Conservation (phyloP, 73 alveolate species). For the Paramecium tetraurelia region DNA sequence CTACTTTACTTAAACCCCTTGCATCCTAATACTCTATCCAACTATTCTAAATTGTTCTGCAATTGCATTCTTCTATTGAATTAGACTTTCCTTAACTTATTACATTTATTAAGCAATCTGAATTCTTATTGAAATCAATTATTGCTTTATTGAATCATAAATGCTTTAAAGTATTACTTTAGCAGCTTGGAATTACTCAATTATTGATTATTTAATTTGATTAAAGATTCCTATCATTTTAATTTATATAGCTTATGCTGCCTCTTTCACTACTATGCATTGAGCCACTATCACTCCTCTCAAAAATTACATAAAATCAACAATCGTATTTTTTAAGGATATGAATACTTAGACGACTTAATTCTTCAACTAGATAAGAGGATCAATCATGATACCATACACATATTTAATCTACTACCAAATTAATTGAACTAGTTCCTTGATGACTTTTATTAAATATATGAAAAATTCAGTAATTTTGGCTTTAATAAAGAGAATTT, state of each 20-base stretch:
- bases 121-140: neutral
- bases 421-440: neutral
- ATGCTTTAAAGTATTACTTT: neutral
- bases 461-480: neutral
- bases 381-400: neutral
- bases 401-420: neutral
- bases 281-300: neutral
- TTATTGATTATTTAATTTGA: neutral
- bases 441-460: neutral
- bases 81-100: neutral
- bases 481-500: neutral
- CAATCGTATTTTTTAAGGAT: neutral
- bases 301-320: neutral
- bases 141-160: neutral
- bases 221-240: neutral
- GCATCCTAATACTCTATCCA: neutral
- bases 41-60: neutral
- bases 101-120: neutral
- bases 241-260: neutral
- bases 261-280: neutral
- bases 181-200: neutral
- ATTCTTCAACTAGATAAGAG: neutral
- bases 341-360: neutral
- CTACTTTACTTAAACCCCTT: neutral
- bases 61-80: neutral